Percentiles rank a stretch among this genome's conserved stretches.
Conservation (phyloP, 73 alveolate species). For the Paramecium sexaurelia region DNA sequence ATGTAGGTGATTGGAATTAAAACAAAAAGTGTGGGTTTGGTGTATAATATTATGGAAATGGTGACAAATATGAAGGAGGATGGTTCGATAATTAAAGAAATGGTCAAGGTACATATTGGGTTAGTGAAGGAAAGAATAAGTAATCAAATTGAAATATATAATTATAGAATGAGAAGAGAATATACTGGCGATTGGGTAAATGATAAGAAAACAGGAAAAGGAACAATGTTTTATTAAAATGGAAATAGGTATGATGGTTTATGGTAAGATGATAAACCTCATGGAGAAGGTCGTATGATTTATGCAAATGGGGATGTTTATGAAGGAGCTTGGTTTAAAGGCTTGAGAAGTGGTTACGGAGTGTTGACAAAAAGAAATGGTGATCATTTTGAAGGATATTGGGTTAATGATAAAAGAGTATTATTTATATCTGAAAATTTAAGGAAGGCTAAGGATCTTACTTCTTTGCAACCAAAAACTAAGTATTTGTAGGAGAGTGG, state of each 20-base stretch:
- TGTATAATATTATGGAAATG: constrained; percentile 78
- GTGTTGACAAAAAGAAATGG: constrained; percentile 88
- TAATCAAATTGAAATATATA: constrained; percentile 1
- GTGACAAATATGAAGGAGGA: constrained; percentile 95
- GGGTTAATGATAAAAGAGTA: constrained; percentile 90
- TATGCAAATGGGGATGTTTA: constrained; percentile 95
- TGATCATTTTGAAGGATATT: constrained; percentile 91
- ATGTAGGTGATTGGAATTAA: constrained; percentile 90
- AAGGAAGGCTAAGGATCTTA: constrained; percentile 91
- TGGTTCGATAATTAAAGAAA: constrained; percentile 90
- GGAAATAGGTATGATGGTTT: constrained; percentile 98
- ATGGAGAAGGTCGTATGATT: constrained; percentile 96
- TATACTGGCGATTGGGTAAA: constrained; percentile 98
- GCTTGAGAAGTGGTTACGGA: constrained; percentile 91
- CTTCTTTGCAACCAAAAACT: constrained; percentile 76
- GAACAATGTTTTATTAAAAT: constrained; percentile 90
- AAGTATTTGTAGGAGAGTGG: constrained; percentile 96
- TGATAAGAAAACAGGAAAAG: constrained; percentile 97
- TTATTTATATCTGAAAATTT: not conserved
- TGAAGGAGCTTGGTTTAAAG: constrained; percentile 96
- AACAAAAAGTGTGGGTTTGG: constrained; percentile 92
- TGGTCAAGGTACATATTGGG: constrained; percentile 96
- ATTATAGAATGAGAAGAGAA: constrained; percentile 82
- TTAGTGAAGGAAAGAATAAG: constrained; percentile 82
- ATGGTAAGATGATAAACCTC: constrained; percentile 90